Evolutionary conservation across 192 early-diverging fungal species (phyloP).

Genomic region (Coemansia sp.): DNA sequence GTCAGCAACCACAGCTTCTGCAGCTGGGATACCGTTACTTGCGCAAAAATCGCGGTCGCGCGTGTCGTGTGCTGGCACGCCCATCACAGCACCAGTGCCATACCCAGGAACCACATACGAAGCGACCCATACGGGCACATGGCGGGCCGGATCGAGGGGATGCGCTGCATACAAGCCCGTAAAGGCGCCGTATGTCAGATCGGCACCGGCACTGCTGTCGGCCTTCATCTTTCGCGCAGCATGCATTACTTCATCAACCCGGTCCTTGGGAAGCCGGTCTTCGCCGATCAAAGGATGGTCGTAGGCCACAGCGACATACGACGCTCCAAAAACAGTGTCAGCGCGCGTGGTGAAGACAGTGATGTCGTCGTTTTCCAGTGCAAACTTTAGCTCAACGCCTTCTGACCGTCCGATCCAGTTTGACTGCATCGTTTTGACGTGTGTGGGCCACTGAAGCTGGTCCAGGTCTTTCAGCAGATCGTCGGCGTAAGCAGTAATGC

Average conservation of each 20-base stretch:
- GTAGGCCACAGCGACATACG: constrained; percentile 66
- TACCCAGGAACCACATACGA: constrained; percentile 76
- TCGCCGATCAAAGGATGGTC: constrained; percentile 61
- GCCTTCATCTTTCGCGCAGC: constrained; percentile 26
- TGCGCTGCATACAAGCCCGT: constrained; percentile 66
- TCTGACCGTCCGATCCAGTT: constrained; percentile 92
- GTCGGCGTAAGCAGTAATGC: constrained; percentile 82
- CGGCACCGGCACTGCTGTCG: constrained; percentile 18
- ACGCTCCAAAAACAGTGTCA: constrained; percentile 74
- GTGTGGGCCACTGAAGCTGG: constrained; percentile 80
- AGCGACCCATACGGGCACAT: constrained; percentile 70
- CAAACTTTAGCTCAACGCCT: constrained; percentile 74
- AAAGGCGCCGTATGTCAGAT: constrained; percentile 49
- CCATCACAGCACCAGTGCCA: constrained; percentile 84
- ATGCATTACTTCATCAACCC: constrained; percentile 16
- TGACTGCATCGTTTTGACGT: constrained; percentile 83
- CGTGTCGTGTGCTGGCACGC: constrained; percentile 79
- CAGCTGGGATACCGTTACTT: constrained; percentile 49
- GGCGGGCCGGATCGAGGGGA: constrained; percentile 56
- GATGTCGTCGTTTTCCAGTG: constrained; percentile 24
- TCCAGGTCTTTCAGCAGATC: constrained; percentile 77
- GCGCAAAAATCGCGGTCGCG: constrained; percentile 71
- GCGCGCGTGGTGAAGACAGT: constrained; percentile 78
- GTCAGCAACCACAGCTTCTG: constrained; percentile 53
- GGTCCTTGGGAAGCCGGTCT: constrained; percentile 14